phyloP scores from a whole-genome alignment of 768 basidiomycete species.

The Leccinum aurantiacum region DNA sequence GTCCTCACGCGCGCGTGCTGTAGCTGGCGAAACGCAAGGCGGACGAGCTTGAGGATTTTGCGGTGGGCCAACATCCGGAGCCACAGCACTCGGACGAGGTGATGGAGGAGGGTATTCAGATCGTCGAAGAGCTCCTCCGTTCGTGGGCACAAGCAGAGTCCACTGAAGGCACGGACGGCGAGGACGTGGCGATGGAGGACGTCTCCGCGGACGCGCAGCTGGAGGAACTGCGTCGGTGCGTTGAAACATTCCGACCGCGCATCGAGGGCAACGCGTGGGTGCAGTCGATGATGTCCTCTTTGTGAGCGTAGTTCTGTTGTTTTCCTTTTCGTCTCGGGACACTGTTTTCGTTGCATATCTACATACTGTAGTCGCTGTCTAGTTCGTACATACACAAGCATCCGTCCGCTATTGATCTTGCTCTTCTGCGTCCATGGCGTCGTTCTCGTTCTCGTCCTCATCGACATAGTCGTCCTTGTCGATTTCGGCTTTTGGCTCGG shows the following conservation, averaged over 20 bases:
- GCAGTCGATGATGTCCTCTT: slow-evolving; percentile 50
- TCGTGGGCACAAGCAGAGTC: slow-evolving; percentile 58
- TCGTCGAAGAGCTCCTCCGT: slow-evolving; percentile 77
- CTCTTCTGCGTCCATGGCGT: slow-evolving; percentile 14
- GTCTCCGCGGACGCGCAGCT: slow-evolving; percentile 38
- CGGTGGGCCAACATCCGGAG: slow-evolving; percentile 39
- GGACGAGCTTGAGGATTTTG: slow-evolving; percentile 88
- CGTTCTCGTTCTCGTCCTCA: slow-evolving; percentile 5
- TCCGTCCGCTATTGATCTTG: slow-evolving; percentile 10
- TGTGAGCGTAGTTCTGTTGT: slow-evolving; percentile 24
- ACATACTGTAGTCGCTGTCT: slow-evolving; percentile 9
- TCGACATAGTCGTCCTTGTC: slow-evolving; percentile 4
- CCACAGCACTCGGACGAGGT: slow-evolving; percentile 56
- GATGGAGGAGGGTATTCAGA: slow-evolving; percentile 73
- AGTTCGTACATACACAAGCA: slow-evolving; percentile 10
- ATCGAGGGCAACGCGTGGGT: slow-evolving; percentile 84
- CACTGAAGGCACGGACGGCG: slow-evolving; percentile 36
- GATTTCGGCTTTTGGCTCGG: background rate
- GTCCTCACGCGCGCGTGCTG: background rate
- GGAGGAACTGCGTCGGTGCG: slow-evolving; percentile 53
- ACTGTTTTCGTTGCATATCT: background rate
- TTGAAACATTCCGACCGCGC: slow-evolving; percentile 62
- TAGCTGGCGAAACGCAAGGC: slow-evolving; percentile 92
- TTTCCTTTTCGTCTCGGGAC: slow-evolving; percentile 3
- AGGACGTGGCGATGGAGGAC: slow-evolving; percentile 55